Base-by-base conservation (phyloP, 2,329 filamentous ascomycete species). In the Xylariales sp. region DNA sequence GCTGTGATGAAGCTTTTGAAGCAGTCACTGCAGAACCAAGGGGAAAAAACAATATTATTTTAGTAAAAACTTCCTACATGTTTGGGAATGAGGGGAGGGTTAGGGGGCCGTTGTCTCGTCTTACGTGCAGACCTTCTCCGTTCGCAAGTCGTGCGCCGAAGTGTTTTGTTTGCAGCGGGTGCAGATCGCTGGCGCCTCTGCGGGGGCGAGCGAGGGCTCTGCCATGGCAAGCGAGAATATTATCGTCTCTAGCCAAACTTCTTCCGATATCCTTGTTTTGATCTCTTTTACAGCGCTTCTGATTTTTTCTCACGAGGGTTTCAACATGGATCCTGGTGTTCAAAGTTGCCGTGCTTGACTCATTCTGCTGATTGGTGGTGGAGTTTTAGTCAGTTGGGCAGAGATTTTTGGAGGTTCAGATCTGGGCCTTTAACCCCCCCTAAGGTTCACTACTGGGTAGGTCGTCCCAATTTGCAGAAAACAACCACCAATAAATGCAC, bases 1-100 rank as follows among this genome's bases (percentile, higher is more conserved):
- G 78, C 81, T 42, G 77, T 70, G 39, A 95, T 72, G 66, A 89
- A 96, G 52, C 76, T 75, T 41, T 74, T 67, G 63, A 91, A 96
- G 65, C 93, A 97, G 45, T 72, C 64, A 40, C 83, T 88, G 48
- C 24, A 18, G 21, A n/a, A 23, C 4, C n/a, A 24, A 13, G 14
- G 20, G 6, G 6, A 14, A 11, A 34, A 13, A 31, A 51, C 13
- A 16, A 12, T 16, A 51, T n/a, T n/a, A n/a, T n/a, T n/a, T n/a
- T n/a, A n/a, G n/a, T n/a, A n/a, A n/a, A n/a, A n/a, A n/a, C n/a
- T n/a, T n/a, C n/a, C n/a, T n/a, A n/a, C n/a, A n/a, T n/a, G n/a
- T n/a, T n/a, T n/a, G 42, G 43, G 33, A 29, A 23, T 29, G 20
- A 29, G 19, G 29, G 20, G 16, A 15, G 30, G 33, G 35, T 45